These are phyloP conservation scores for Pyrenopolyporus hunteri DNA, from an alignment of 495 filamentous ascomycete species.

Conservation along the genomic window DNA sequence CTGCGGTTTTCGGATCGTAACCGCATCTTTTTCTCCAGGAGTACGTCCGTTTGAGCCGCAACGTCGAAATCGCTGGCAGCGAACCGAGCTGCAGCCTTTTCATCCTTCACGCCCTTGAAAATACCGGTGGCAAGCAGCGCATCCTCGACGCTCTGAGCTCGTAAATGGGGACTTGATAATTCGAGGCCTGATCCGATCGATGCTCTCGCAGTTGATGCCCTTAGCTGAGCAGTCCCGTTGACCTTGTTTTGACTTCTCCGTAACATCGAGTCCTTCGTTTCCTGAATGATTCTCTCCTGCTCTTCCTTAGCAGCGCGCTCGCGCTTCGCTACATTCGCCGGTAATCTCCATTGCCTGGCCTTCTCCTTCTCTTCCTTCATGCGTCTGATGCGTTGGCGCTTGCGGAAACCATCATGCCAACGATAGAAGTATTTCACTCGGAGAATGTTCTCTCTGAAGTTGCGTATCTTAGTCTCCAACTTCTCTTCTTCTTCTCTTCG, in stretches of 20 bases:
- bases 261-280: constrained; percentile 31
- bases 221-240: constrained; percentile 22
- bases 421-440: constrained; percentile 54
- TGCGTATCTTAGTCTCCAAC: constrained; percentile 46
- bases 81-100: constrained; percentile 42
- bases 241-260: constrained; percentile 17
- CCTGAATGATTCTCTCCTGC: constrained; percentile 29
- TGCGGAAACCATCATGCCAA: constrained; percentile 54
- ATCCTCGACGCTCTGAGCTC: constrained; percentile 42
- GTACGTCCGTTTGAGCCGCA: background rate
- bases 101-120: constrained; percentile 47
- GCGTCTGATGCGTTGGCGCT: constrained; percentile 42
- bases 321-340: constrained; percentile 38
- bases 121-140: constrained; percentile 52
- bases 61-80: constrained; percentile 29
- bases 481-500: constrained; percentile 50
- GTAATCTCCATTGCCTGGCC: constrained; percentile 37
- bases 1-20: constrained; percentile 35
- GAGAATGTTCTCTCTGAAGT: constrained; percentile 50
- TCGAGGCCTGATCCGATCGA: background rate
- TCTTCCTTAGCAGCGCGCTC: constrained; percentile 36
- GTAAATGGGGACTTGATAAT: constrained; percentile 4
- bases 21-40: constrained; percentile 18
- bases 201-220: constrained; percentile 20
- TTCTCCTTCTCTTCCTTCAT: constrained; percentile 46